These are phyloP conservation scores for Pinus tabuliformis DNA, from an alignment of 75 land plant species.

Conservation along the genomic window DNA sequence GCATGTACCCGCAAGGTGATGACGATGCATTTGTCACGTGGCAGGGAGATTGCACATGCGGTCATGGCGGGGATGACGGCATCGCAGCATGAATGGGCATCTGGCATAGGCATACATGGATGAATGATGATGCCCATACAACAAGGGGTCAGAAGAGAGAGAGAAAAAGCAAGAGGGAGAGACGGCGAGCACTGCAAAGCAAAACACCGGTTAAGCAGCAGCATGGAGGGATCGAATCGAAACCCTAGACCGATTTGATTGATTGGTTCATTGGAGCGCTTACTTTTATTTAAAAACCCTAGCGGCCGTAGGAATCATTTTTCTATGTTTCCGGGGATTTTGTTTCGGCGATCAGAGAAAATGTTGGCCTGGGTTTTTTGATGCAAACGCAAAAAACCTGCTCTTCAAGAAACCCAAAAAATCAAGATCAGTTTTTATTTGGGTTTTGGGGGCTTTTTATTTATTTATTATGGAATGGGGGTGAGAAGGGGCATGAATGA, in stretches of 20 bases:
- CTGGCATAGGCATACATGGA: slow-evolving; percentile 7
- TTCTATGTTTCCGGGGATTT: too few relatives aligned
- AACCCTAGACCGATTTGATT: background rate
- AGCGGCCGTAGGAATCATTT: background rate
- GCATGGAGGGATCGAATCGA: background rate
- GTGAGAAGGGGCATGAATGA: background rate
- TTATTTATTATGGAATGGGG: background rate
- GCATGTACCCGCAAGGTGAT: too few relatives aligned
- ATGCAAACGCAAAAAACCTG: background rate
- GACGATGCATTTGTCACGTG: background rate
- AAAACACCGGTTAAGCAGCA: background rate
- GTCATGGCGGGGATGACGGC: background rate
- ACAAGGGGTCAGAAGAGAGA: background rate
- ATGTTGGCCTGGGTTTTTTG: background rate
- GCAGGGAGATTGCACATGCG: background rate
- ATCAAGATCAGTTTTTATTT: background rate
- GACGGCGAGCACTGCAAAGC: background rate
- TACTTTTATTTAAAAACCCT: background rate
- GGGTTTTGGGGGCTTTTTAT: background rate
- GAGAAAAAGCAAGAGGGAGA: background rate
- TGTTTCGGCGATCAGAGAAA: too few relatives aligned
- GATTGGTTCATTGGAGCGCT: background rate
- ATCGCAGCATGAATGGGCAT: background rate
- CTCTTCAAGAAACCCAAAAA: background rate
- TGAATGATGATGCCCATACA: background rate